Conservation (phyloP, 495 filamentous ascomycete genomes). For the Hyaloscypha hepaticicola region DNA sequence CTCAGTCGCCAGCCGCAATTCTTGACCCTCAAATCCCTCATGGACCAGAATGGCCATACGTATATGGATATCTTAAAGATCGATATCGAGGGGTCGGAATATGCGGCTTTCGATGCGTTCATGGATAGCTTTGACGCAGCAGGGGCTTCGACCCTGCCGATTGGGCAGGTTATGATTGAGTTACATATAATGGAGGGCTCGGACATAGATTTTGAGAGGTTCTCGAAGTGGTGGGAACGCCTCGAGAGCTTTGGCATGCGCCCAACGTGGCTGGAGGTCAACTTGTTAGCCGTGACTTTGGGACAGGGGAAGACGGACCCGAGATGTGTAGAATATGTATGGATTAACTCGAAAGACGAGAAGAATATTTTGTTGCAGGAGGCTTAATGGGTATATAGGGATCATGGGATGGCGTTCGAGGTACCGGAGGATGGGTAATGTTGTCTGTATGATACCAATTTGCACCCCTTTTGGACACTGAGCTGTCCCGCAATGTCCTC, state of each 20-base stretch:
- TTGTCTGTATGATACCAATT: not conserved
- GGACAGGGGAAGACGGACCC: conserved; percentile 23
- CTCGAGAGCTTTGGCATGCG: conserved; percentile 32
- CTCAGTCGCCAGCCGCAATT: conserved; percentile 26
- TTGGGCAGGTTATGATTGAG: conserved; percentile 39
- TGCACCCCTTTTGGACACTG: not conserved
- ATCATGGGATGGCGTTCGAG: not conserved
- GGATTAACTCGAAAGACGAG: conserved; percentile 31
- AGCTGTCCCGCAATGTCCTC: no score
- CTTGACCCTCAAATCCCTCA: conserved; percentile 32
- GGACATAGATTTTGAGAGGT: conserved; percentile 21
- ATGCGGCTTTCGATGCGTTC: conserved; percentile 31
- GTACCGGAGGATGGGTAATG: not conserved
- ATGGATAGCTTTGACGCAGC: conserved; percentile 22
- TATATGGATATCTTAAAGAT: conserved; percentile 40
- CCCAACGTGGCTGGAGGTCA: conserved; percentile 34
- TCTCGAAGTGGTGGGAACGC: conserved; percentile 34
- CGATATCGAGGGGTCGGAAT: conserved; percentile 37
- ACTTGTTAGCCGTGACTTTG: conserved; percentile 30
- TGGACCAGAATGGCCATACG: conserved; percentile 34
- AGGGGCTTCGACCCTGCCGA: conserved; percentile 20
- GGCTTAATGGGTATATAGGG: not conserved
- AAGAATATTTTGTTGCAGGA: conserved; percentile 25
- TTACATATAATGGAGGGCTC: conserved; percentile 32
- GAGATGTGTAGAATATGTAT: conserved; percentile 31